A percentile compares a stretch with the other conserved stretches of the same genome.
Conservation (phyloP, 331 rosid species). For the Malus hybrid region DNA sequence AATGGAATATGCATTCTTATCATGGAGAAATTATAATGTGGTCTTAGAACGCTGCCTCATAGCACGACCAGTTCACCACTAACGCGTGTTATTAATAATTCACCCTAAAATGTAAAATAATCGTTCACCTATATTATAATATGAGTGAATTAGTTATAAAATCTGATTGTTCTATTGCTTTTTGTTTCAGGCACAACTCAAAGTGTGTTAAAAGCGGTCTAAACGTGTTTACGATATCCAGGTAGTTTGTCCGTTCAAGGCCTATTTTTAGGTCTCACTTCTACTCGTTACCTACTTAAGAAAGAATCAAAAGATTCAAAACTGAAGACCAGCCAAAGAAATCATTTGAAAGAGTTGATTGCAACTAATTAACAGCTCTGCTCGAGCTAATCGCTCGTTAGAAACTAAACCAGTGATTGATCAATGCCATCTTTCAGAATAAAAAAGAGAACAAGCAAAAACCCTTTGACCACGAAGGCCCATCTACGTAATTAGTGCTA, state of each 20-base stretch:
- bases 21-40: background rate
- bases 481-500: background rate
- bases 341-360: background rate
- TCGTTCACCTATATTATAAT: no score
- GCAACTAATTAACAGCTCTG: background rate
- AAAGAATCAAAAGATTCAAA: no score
- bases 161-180: no score
- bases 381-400: background rate
- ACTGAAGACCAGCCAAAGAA: no score
- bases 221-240: accelerated
- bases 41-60: background rate
- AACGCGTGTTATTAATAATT: background rate
- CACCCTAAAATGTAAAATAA: no score
- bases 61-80: background rate
- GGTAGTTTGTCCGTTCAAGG: background rate
- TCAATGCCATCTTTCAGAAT: background rate
- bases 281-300: background rate
- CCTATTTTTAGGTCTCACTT: conserved; percentile 10
- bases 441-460: background rate
- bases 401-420: background rate
- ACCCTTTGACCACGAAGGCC: background rate
- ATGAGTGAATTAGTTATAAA: background rate
- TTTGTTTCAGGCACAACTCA: background rate
- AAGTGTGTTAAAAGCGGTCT: background rate
- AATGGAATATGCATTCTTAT: no score